phyloP scores from a whole-genome alignment of 2,329 filamentous ascomycete genomes.

The Tolypocladium ovalisporum region DNA sequence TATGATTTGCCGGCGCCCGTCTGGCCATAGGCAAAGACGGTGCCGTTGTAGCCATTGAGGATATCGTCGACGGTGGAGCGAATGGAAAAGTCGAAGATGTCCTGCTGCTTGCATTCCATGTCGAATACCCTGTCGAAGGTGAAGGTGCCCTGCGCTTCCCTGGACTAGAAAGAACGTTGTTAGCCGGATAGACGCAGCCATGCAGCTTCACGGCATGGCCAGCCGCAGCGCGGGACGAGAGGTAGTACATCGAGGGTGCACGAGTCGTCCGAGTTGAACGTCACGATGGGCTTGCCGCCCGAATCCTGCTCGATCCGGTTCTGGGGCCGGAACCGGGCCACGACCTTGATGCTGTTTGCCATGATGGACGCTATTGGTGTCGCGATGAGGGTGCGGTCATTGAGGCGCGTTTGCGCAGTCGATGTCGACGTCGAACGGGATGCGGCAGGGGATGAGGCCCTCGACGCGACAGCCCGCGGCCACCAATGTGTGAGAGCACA shows the following conservation, averaged over 20 bases:
- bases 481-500: not conserved
- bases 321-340: slow-evolving; percentile 94
- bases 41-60: slow-evolving; percentile 97
- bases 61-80: slow-evolving; percentile 94
- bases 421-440: not conserved
- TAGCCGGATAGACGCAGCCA: slow-evolving; percentile 7
- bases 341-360: slow-evolving; percentile 69
- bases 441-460: not conserved
- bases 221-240: not conserved
- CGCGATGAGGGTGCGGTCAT: slow-evolving; percentile 4
- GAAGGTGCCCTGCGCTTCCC: slow-evolving; percentile 73
- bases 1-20: slow-evolving; percentile 98
- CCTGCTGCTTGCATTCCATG: slow-evolving; percentile 79
- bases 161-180: slow-evolving; percentile 49
- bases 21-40: slow-evolving; percentile 96
- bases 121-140: slow-evolving; percentile 98
- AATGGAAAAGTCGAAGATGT: slow-evolving; percentile 98
- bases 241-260: slow-evolving; percentile 68
- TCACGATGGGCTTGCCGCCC: slow-evolving; percentile 84
- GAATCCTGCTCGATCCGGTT: slow-evolving; percentile 88
- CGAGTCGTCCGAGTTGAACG: slow-evolving; percentile 80
- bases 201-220: not conserved
- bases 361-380: slow-evolving; percentile 31
- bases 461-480: slow-evolving; percentile 1
- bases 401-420: slow-evolving; percentile 3